Evolutionary conservation across 192 early-diverging fungal genomes (phyloP), one percentile per base, ranked within the genome.

Genomic region (Rhizophagus clarus): DNA sequence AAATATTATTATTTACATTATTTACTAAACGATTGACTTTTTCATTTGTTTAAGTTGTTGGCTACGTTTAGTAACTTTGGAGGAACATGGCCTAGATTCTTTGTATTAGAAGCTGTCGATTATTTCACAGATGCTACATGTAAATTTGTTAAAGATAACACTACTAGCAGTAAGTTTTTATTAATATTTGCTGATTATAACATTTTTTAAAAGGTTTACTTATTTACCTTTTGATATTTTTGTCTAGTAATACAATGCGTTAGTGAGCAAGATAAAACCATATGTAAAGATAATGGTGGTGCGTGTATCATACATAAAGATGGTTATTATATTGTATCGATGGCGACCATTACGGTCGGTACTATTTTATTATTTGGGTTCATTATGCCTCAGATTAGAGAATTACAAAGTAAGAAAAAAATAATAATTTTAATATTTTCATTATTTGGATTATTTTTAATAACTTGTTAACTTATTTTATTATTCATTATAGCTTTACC

Each of bases 11-110:
- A 34, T n/a, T n/a, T n/a, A n/a, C 0, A 8, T 12, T 28, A 67
- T 62, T 31, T 28, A 1, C 28, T 45, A 45, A 34, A 28, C 80
- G 47, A 34, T 56, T 34, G 8, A n/a, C 0, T 4, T 70, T 74
- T 51, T 64, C 63, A 7, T 34, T 70, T 80, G 32, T 40, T 40
- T 40, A 34, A 90, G 80, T 88, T 96, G 72, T 87, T 99, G 51
- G 97, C 97, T 82, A 99, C 98, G 2, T 83, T 98, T 73, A 94
- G 92, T 80, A 99, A 99, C 84, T 94, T 99, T 83, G 98, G 97
- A 62, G 98, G 98, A 34, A 99, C 97, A 8, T 98, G 96, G 98
- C 95, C 97, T 0, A 90, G 93, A 31, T 97, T 92, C 86, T 97
- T 98, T 89, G 91, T 99, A 20, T 88, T 99, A 72, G 89, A 95